Evolutionary conservation across 139 green algal genomes (phyloP), one percentile per base, ranked within the genome.

Genomic region (Picochlorum sp.): DNA sequence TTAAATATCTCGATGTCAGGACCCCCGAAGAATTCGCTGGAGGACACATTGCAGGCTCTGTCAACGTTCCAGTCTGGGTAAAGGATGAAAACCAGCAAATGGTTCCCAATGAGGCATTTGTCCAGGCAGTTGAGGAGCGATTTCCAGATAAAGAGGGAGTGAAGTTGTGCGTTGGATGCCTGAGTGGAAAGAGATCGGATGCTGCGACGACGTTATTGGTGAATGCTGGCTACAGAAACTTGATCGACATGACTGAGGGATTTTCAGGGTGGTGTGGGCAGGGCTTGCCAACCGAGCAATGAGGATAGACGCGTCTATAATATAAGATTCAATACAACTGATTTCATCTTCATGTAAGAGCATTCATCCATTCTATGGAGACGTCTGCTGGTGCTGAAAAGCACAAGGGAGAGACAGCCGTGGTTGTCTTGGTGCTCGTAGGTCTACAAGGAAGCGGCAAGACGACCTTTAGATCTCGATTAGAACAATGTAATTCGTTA

Each of bases 381-480:
- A 54, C n/a, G 47, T 21, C 8, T 54, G 16, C n/a, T 26, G n/a
- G 4, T 26, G n/a, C 11, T 54, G n/a, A 54, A 14, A 20, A 54
- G 47, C n/a, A 54, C n/a, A 54, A 20, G 21, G 51, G 13, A 59
- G 23, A n/a, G 21, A 59, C 58, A 30, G 6, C n/a, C 7, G 21
- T 26, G 41, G 73, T 76, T 59, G 14, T 83, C 32, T 49, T 84
- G 6, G 58, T 82, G 10, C 26, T 84, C 37, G 58, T 74, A 16
- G 78, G 78, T 3, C 13, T 72, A 1, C 70, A 69, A 6, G 69
- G 72, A 18, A 46, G 68, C 24, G 85, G 85, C 62, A 92, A 92
- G 64, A 85, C 72, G 62, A 93, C 83, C 1, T 87, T 91, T 41
- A 63, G 56, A 49, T 30, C 65, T 1, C 11, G 15, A 1, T 71